These are phyloP conservation scores for Microcyclosporella mali DNA, from an alignment of 2,329 filamentous ascomycete species.

Conservation along the genomic window DNA sequence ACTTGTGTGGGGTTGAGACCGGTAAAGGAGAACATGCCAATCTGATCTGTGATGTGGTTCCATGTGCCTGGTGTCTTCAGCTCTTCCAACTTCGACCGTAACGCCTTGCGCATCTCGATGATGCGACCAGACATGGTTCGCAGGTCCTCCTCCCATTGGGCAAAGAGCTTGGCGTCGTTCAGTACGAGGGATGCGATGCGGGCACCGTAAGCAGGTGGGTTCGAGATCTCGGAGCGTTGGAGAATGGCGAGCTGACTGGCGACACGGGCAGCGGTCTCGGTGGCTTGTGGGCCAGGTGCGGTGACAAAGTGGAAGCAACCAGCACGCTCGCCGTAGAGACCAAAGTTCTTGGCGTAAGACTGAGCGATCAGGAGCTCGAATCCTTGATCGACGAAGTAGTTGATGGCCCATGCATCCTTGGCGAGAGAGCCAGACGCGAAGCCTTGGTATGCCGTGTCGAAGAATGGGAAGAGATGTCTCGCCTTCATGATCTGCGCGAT, in stretches of 20 bases:
- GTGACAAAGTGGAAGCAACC: constrained; percentile 95
- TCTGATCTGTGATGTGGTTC: constrained; percentile 98
- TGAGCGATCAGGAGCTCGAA: constrained; percentile 57
- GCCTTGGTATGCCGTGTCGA: constrained; percentile 95
- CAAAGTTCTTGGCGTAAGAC: constrained; percentile 55
- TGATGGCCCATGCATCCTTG: constrained; percentile 83
- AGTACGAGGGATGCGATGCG: constrained; percentile 78
- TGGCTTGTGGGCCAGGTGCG: constrained; percentile 60
- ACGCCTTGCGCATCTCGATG: constrained; percentile 75
- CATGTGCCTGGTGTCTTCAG: constrained; percentile 82
- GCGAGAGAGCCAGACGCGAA: constrained; percentile 88
- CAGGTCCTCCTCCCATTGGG: constrained; percentile 88
- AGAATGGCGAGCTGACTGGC: constrained; percentile 86
- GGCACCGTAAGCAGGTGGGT: constrained; percentile 90
- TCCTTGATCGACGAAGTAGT: constrained; percentile 89
- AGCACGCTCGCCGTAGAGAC: constrained; percentile 91
- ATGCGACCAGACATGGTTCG: constrained; percentile 93
- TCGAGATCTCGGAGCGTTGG: constrained; percentile 95
- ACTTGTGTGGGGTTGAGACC: constrained; percentile 71
- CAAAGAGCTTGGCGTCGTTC: constrained; percentile 74
- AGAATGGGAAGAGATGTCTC: constrained; percentile 92
- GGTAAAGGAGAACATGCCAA: constrained; percentile 98
- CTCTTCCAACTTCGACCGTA: constrained; percentile 75
- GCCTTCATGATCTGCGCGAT: constrained; percentile 69
- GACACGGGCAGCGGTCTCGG: constrained; percentile 57